A percentile compares a stretch with the other conserved stretches of the same genome.
These are phyloP conservation scores for Russula virescens DNA, from an alignment of 768 basidiomycete species.

Conservation along the genomic window DNA sequence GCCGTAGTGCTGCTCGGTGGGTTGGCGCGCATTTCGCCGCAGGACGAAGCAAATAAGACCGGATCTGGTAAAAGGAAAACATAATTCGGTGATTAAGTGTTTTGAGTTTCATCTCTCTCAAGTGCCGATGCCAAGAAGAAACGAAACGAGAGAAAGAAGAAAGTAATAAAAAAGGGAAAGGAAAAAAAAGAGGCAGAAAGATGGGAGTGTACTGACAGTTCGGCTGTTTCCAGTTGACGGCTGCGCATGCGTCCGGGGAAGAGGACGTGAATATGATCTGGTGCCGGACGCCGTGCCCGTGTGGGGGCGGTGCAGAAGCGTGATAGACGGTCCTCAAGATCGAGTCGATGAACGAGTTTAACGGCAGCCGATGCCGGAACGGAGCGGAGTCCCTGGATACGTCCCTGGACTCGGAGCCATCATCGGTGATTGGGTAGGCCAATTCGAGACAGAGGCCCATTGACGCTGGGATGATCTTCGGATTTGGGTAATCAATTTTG, in stretches of 20 bases:
- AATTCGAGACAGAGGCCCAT: constrained; percentile 82
- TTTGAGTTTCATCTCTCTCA: no score
- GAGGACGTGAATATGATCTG: constrained; percentile 91
- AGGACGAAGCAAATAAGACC: constrained; percentile 89
- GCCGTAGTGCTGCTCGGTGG: constrained; percentile 38
- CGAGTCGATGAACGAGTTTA: constrained; percentile 80
- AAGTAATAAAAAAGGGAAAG: not conserved
- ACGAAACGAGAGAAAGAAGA: constrained; percentile 10
- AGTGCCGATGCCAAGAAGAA: no score
- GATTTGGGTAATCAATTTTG: no score
- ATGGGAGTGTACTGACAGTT: constrained; percentile 61
- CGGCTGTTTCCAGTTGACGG: constrained; percentile 98
- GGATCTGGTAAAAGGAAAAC: constrained; percentile 52
- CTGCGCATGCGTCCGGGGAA: constrained; percentile 82
- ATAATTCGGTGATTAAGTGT: not conserved
- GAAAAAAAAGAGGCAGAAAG: not conserved
- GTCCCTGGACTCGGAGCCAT: constrained; percentile 24
- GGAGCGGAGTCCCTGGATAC: constrained; percentile 35
- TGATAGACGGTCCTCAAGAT: constrained; percentile 81
- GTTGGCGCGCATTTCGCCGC: constrained; percentile 52
- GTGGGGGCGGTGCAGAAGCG: constrained; percentile 44
- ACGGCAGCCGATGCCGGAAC: constrained; percentile 51
- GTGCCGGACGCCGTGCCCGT: constrained; percentile 51
- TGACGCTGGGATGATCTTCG: constrained; percentile 58
- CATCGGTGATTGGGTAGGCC: constrained; percentile 58